Conservation (phyloP, 345 rosid species). For the Populus deltoides region DNA sequence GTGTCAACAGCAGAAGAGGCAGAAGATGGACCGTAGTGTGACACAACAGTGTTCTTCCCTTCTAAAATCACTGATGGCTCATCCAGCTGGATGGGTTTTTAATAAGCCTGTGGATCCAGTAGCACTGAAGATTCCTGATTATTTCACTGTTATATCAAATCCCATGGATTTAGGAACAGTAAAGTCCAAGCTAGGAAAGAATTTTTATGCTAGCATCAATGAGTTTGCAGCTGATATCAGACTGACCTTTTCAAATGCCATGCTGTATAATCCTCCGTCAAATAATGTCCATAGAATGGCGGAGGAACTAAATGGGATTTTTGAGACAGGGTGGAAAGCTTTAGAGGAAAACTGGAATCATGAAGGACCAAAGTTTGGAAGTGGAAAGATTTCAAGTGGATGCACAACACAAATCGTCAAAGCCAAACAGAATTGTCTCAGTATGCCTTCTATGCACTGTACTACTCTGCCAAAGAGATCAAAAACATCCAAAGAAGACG, state of each 20-base stretch:
- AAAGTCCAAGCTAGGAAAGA: conserved; percentile 49
- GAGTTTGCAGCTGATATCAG: conserved; percentile 83
- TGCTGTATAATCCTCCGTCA: conserved; percentile 66
- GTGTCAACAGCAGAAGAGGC: conserved; percentile 45
- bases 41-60: conserved; percentile 51
- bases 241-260: conserved; percentile 76
- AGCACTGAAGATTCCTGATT: conserved; percentile 64
- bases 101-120: conserved; percentile 73
- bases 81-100: conserved; percentile 58
- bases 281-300: conserved; percentile 61
- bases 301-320: conserved; percentile 34
- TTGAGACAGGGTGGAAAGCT: conserved; percentile 63
- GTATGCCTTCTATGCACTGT: conserved; percentile 32
- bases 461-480: conserved; percentile 31
- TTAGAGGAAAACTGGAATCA: conserved; percentile 46
- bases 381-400: conserved; percentile 21
- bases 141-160: conserved; percentile 54
- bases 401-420: conserved; percentile 26
- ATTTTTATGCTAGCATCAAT: conserved; percentile 37
- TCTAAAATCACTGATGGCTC: conserved; percentile 40
- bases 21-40: conserved; percentile 48
- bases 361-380: conserved; percentile 18
- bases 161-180: conserved; percentile 96
- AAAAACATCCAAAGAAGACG: conserved; percentile 28
- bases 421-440: conserved; percentile 32